Percentiles rank a stretch among this genome's conserved stretches.
Evolutionary conservation across 345 rosid genomes (phyloP).

Genomic region (Eucalyptus victrix): DNA sequence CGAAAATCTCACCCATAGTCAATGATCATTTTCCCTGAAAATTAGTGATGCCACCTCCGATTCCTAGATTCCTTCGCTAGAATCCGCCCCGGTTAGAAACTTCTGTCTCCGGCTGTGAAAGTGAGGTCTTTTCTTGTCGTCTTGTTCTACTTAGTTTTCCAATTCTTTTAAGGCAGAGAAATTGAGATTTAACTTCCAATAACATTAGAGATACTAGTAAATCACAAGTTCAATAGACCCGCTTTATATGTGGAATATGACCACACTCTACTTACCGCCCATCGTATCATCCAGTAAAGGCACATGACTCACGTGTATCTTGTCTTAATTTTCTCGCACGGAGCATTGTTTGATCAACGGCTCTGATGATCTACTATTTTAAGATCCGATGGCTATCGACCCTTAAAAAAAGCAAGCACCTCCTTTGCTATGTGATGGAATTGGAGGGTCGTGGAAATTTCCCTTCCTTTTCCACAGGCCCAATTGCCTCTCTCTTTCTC

Average conservation of each 20-base stretch:
- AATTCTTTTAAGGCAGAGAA: neutral
- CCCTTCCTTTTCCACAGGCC: neutral
- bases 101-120: neutral
- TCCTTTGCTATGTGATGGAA: neutral
- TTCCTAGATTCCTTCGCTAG: neutral
- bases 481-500: neutral
- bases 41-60: neutral
- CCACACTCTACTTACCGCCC: neutral
- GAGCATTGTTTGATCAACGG: neutral
- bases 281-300: neutral
- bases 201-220: neutral
- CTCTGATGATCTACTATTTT: fast-evolving
- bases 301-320: neutral
- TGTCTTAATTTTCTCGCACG: fast-evolving
- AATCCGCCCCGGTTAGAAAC: neutral
- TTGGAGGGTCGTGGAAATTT: neutral
- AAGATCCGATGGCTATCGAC: neutral
- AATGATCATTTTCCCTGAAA: neutral
- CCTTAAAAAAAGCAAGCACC: neutral
- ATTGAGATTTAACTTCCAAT: neutral
- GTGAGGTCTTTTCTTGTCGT: neutral
- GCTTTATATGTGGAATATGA: neutral
- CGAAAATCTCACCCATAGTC: neutral
- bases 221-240: neutral
- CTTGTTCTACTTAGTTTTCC: neutral